These are phyloP conservation scores for Discostella stelligeroides DNA, from an alignment of 108 stramenopile genomes.

Conservation along the genomic window DNA sequence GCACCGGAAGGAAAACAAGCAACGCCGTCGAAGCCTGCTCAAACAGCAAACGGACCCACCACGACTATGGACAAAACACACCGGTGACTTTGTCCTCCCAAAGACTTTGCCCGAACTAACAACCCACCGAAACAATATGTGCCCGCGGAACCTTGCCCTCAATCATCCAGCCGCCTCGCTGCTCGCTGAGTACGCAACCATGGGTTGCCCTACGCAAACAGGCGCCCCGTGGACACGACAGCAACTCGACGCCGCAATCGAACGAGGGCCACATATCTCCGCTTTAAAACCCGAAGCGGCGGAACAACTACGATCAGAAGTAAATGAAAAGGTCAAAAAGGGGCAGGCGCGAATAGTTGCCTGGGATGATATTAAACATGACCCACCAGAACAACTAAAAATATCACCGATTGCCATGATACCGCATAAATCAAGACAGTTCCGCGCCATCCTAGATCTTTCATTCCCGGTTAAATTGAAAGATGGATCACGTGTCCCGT, in stretches of 20 bases:
- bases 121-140: background rate
- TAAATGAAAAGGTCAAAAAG: too few relatives aligned
- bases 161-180: slow-evolving; percentile 11
- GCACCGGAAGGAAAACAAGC: too few relatives aligned
- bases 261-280: background rate
- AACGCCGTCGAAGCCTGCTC: too few relatives aligned
- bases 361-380: too few relatives aligned
- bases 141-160: slow-evolving; percentile 5
- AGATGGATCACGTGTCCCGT: too few relatives aligned
- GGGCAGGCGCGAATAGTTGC: too few relatives aligned
- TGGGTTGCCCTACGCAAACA: slow-evolving; percentile 1
- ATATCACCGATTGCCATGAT: too few relatives aligned
- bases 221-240: background rate
- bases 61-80: slow-evolving; percentile 37
- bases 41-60: too few relatives aligned
- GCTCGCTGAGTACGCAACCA: slow-evolving; percentile 5
- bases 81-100: slow-evolving; percentile 56
- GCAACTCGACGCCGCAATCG: background rate
- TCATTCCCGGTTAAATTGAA: too few relatives aligned
- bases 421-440: too few relatives aligned
- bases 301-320: background rate
- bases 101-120: slow-evolving; percentile 33
- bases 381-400: too few relatives aligned
- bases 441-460: too few relatives aligned
- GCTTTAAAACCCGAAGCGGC: background rate